Evolutionary conservation across 139 green algal genomes (phyloP).

Genomic region (Tetraselmis chui): DNA sequence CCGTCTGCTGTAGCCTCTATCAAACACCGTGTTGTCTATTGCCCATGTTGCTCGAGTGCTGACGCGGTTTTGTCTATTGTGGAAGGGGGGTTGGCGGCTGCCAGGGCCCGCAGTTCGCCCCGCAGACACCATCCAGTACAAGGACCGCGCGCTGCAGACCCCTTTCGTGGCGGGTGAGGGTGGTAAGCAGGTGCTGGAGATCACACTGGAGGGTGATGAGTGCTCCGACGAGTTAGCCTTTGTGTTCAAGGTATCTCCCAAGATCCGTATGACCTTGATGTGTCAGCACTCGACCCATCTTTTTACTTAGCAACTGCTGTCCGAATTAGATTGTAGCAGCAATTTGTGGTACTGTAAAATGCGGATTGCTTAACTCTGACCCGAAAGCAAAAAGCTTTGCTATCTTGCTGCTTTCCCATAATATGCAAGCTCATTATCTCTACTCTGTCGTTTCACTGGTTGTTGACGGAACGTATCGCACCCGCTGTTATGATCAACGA

Average conservation of each 20-base stretch:
- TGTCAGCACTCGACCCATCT: no score
- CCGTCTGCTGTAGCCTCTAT: conserved; percentile 1
- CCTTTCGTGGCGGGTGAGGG: conserved; percentile 50
- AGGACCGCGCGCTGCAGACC: conserved; percentile 90
- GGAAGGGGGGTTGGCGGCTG: conserved; percentile 76
- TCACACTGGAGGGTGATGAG: conserved; percentile 59
- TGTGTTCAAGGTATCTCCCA: conserved; percentile 72
- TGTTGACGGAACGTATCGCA: no score
- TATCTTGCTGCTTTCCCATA: no score
- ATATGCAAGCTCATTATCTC: no score
- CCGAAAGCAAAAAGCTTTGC: no score
- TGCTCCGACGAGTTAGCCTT: conserved; percentile 82
- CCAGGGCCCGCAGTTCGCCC: conserved; percentile 49
- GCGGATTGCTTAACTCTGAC: no score
- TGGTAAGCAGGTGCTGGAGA: conserved; percentile 19
- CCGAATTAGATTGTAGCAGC: no score
- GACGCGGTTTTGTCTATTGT: background rate
- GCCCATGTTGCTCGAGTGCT: conserved; percentile 4
- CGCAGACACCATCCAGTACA: conserved; percentile 84
- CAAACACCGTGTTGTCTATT: background rate
- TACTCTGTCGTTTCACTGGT: no score
- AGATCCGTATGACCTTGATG: no score
- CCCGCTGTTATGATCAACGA: no score
- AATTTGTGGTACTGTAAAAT: no score
- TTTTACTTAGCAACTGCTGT: no score